phyloP scores from a whole-genome alignment of 306 rosid genomes.

The Gastrolobium villosum region DNA sequence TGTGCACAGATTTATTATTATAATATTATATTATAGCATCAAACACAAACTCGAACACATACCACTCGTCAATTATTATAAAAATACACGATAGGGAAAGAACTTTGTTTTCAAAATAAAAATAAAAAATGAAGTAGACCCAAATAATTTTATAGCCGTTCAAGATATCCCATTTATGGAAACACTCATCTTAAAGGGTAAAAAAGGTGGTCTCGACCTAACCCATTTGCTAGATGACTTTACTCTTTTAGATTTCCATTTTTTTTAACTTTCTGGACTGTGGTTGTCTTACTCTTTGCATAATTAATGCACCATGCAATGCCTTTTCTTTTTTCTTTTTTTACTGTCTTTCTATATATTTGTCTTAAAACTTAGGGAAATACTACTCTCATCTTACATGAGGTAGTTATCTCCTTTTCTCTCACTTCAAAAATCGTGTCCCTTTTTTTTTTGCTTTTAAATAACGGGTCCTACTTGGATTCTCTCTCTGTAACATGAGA shows the following conservation, averaged over 20 bases:
- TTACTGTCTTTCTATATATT: background rate
- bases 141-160: slow-evolving; percentile 54
- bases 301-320: slow-evolving; percentile 17
- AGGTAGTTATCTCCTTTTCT: too few species aligned
- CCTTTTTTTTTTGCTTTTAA: too few species aligned
- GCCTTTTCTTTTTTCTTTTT: background rate
- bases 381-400: too few species aligned
- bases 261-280: slow-evolving; percentile 36
- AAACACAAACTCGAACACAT: slow-evolving; percentile 33
- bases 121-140: slow-evolving; percentile 5
- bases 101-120: background rate
- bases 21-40: slow-evolving; percentile 3
- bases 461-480: too few species aligned
- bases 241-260: slow-evolving; percentile 46
- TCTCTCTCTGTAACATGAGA: too few species aligned
- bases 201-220: slow-evolving; percentile 42
- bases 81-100: slow-evolving; percentile 18
- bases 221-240: slow-evolving; percentile 38
- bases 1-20: background rate
- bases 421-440: too few species aligned
- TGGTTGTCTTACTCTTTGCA: slow-evolving; percentile 44
- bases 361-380: background rate
- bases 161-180: slow-evolving; percentile 60
- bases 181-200: slow-evolving; percentile 48
- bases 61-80: slow-evolving; percentile 32